Conservation (phyloP, 192 early-diverging fungal species). For the Backusella macrospora region DNA sequence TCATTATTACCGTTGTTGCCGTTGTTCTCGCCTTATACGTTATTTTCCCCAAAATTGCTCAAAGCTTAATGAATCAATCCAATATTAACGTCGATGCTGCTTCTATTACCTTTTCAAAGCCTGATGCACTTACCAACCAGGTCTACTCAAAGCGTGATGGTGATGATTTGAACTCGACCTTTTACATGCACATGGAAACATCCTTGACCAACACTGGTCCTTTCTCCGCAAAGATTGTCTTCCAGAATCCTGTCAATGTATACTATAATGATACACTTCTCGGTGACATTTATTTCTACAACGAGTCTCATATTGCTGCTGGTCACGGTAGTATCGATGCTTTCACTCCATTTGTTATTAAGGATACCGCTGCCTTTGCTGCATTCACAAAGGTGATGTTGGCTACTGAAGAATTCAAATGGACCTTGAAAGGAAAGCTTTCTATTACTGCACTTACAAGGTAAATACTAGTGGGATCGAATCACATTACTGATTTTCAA, state of each 20-base stretch:
- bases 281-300: conserved; percentile 41
- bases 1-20: conserved; percentile 48
- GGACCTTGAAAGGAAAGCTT: conserved; percentile 33
- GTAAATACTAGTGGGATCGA: conserved; percentile 21
- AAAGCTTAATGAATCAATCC: conserved; percentile 48
- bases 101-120: conserved; percentile 45
- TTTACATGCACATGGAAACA: conserved; percentile 46
- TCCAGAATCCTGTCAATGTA: conserved; percentile 49
- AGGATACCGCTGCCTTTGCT: conserved; percentile 45
- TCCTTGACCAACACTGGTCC: conserved; percentile 50
- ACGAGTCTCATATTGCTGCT: conserved; percentile 44
- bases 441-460: conserved; percentile 32
- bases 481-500: no score
- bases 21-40: conserved; percentile 55
- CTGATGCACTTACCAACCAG: background rate
- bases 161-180: conserved; percentile 33
- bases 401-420: conserved; percentile 38
- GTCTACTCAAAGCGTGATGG: conserved; percentile 12
- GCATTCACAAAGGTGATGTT: conserved; percentile 53
- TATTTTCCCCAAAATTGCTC: conserved; percentile 56
- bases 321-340: conserved; percentile 44
- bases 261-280: conserved; percentile 44
- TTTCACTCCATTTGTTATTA: conserved; percentile 41
- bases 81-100: conserved; percentile 42
- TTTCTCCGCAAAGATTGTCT: conserved; percentile 52